Base-by-base conservation (phyloP, 768 basidiomycete genomes). In the Suillus tomentosus region DNA sequence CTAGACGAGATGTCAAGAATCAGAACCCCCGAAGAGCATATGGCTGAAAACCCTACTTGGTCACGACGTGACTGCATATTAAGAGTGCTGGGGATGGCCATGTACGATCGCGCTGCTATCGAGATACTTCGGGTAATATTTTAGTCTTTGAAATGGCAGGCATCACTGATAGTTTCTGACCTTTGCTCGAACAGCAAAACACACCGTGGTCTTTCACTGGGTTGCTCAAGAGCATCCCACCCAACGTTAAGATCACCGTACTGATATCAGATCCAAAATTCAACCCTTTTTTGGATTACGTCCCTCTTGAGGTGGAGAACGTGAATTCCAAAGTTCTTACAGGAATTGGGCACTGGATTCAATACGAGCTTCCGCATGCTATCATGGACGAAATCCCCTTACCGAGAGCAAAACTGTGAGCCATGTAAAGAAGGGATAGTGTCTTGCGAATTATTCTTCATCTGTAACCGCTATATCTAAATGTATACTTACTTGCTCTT, bases 331-430 rank as follows among this genome's bases (percentile, higher is more conserved):
- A 10, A 54, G 53, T 34, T 5, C 53, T 54, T 5, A 34, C 53
- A 19, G 53, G 53, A 5, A n/a, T 19, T 34, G 31, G 53, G 19
- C 53, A 54, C 27, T 54, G 53, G 53, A 54, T 54, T 54, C 61
- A 61, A 63, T 65, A 51, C 61, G 55, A 47, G 45, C 47, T 27
- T 62, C 58, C 34, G 37, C 54, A 65, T 58, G 53, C 65, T 22
- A 31, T 36, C 34, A 55, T 31, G 61, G 24, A 50, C 37, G 43
- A 9, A 34, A 61, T 61, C 50, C 63, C 67, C 17, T 36, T 59
- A 45, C 31, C 43, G 15, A 31, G 22, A 48, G 58, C 36, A 24
- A 59, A 47, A 17, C 9, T 45, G 15, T 45, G 51, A 54, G 53
- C 53, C 53, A 31, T 27, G 14, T 50, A 50, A 50, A 15, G 13